Conservation (phyloP, 108 stramenopile genomes). For the Nitzschia putrida region DNA sequence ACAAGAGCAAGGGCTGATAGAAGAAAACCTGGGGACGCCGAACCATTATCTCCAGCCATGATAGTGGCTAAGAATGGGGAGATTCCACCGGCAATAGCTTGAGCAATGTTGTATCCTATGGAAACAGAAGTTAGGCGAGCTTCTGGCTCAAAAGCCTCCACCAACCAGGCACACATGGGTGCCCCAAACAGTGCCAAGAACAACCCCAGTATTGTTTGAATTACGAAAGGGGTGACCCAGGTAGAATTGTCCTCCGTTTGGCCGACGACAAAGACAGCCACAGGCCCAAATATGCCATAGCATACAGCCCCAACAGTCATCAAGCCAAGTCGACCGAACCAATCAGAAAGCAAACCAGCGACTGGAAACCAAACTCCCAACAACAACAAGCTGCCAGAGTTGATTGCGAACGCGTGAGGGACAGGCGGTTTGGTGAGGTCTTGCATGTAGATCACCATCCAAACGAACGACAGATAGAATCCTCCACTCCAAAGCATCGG, state of each 20-base stretch:
- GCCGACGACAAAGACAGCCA: slow-evolving; percentile 46
- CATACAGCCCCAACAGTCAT: slow-evolving; percentile 62
- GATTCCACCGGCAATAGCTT: slow-evolving; percentile 54
- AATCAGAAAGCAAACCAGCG: slow-evolving; percentile 59
- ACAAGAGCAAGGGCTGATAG: slow-evolving; percentile 43
- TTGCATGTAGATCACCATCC: slow-evolving; percentile 73
- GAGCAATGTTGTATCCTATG: slow-evolving; percentile 79
- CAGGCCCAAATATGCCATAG: slow-evolving; percentile 40
- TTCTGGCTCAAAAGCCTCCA: slow-evolving; percentile 67
- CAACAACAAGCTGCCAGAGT: slow-evolving; percentile 48
- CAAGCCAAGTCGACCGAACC: slow-evolving; percentile 43
- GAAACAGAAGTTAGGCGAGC: slow-evolving; percentile 67
- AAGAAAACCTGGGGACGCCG: slow-evolving; percentile 50
- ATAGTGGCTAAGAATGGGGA: slow-evolving; percentile 61
- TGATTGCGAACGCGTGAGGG: slow-evolving; percentile 60
- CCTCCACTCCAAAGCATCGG: slow-evolving; percentile 66
- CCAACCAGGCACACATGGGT: slow-evolving; percentile 80
- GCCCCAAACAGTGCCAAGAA: slow-evolving; percentile 69
- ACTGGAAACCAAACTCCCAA: slow-evolving; percentile 46
- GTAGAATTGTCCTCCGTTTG: slow-evolving; percentile 11
- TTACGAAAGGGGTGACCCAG: slow-evolving; percentile 33
- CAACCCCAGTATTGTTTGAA: slow-evolving; percentile 58
- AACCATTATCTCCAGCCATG: slow-evolving; percentile 42
- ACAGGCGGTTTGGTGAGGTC: slow-evolving; percentile 64
- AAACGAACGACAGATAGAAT: slow-evolving; percentile 73